Percentiles rank a stretch among this genome's conserved stretches.
phyloP scores from a whole-genome alignment of 1,284 basidiomycete species.

The Moesziomyces sp. region DNA sequence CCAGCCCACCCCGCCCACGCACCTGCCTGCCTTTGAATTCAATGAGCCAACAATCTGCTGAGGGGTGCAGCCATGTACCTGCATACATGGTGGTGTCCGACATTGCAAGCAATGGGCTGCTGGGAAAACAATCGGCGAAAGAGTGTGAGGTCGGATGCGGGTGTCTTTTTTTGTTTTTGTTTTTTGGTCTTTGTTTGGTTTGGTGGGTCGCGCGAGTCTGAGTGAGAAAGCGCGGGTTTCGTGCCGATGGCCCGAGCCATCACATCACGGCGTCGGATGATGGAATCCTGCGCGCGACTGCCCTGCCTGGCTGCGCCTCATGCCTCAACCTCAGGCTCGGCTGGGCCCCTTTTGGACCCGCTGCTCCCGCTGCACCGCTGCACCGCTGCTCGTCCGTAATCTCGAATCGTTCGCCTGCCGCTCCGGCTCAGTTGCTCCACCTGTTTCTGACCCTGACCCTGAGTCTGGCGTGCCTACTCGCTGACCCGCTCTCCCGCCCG shows the following conservation, averaged over 20 bases:
- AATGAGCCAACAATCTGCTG: too few relatives aligned
- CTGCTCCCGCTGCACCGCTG: neutral
- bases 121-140: too few relatives aligned
- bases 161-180: neutral
- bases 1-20: too few relatives aligned
- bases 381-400: too few relatives aligned
- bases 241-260: slow-evolving; percentile 16
- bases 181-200: neutral
- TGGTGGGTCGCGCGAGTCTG: neutral
- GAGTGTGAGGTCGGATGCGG: neutral
- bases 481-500: too few relatives aligned
- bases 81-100: too few relatives aligned
- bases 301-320: neutral
- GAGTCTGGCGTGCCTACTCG: too few relatives aligned
- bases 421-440: slow-evolving; percentile 4
- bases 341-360: neutral
- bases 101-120: too few relatives aligned
- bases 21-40: too few relatives aligned
- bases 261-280: slow-evolving; percentile 5
- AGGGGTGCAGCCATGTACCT: too few relatives aligned
- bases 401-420: neutral
- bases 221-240: neutral
- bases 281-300: slow-evolving; percentile 6
- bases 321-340: neutral
- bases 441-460: neutral